Base-by-base conservation (phyloP, 306 rosid genomes). In the Rubus idaeus region DNA sequence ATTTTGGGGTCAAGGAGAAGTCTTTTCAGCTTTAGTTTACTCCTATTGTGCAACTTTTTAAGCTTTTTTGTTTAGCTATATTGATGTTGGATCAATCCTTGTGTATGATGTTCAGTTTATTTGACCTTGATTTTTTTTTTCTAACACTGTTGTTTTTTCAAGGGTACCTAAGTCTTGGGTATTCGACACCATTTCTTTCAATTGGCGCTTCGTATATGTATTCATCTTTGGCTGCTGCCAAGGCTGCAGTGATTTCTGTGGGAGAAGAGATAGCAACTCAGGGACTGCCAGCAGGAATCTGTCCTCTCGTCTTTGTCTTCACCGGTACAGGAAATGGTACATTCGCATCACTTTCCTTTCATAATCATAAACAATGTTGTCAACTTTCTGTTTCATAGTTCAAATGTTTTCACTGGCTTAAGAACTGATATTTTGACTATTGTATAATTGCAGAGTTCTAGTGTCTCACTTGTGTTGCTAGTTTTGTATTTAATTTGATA, bases 131-230 rank as follows among this genome's bases (percentile, higher is more conserved):
- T 20, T 45, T 6, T 72, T 13, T 16, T 49, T 72, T n/a, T 67
- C 52, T 76, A 12, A 11, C 45, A 30, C 0, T 20, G 51, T 50
- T 68, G 0, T 26, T 73, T 61, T 70, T 70, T 58, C 41, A 88
- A 95, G 98, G 97, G 68, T 90, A 88, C 79, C 82, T 95, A 20
- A 88, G 92, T 83, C 97, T 95, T 75, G 98, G 98, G 84, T 92
- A 90, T 80, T 95, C 98, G 53, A 95, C 98, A 40, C 98, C 98
- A 40, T 95, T 95, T 79, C 87, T 95, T 53, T 95, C 97, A 37
- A 80, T 95, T 75, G 98, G 98, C 79, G 80, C 89, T 78, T 90
- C 98, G n/a, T 90, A 95, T 85, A 95, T 92, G 98, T 95, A 95
- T 85, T 84, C 93, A 58, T 92, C 98, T 21, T 83, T 92, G 88